Conservation (phyloP, 441 rosid genomes). For the Pelargonium citronellum region DNA sequence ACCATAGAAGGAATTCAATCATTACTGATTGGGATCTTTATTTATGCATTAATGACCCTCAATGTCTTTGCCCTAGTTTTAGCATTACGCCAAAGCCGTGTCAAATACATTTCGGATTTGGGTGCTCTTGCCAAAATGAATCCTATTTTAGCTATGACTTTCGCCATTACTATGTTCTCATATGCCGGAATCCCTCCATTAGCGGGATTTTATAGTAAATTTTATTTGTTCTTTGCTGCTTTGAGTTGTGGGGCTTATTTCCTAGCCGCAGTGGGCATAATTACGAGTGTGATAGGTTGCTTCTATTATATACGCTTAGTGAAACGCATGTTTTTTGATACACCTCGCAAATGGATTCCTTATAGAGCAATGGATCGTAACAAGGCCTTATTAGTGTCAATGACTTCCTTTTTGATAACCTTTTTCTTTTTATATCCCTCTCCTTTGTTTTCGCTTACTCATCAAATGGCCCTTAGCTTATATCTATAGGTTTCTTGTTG, state of each 20-base stretch:
- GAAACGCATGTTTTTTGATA: background rate
- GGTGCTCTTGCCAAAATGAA: conserved; percentile 4
- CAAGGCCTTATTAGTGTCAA: background rate
- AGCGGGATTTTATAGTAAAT: background rate
- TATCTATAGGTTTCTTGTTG: background rate
- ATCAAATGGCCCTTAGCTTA: background rate
- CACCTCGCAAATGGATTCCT: background rate
- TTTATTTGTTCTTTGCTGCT: background rate
- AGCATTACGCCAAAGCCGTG: background rate
- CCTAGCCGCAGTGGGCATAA: background rate
- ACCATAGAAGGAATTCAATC: background rate
- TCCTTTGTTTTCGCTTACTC: background rate
- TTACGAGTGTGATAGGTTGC: background rate
- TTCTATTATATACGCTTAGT: background rate
- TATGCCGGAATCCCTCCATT: background rate
- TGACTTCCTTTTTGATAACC: background rate
- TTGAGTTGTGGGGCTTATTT: background rate
- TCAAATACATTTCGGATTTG: conserved; percentile 7
- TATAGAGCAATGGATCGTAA: background rate
- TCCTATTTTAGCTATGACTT: background rate
- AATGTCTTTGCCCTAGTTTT: conserved; percentile 9
- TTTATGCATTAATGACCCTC: conserved; percentile 13
- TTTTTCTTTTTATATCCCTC: background rate
- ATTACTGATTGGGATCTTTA: conserved; percentile 3
- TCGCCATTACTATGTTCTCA: background rate